Conservation (phyloP, 208 protist species). For the Tritrichomonas foetus region DNA sequence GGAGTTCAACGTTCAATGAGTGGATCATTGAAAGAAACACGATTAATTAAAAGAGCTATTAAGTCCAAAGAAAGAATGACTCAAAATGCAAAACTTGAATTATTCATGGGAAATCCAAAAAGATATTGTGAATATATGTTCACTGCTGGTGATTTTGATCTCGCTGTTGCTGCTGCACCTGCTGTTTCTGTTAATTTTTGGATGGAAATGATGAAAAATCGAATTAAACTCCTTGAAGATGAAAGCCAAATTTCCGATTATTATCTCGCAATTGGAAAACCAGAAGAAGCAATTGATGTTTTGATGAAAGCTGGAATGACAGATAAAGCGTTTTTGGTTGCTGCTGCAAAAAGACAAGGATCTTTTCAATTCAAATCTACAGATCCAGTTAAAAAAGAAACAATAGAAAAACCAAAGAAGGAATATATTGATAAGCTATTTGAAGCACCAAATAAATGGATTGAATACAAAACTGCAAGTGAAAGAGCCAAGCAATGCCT, state of each 20-base stretch:
- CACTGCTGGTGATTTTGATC: neutral
- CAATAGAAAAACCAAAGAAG: too few relatives aligned
- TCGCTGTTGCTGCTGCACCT: neutral
- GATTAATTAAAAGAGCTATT: neutral
- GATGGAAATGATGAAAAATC: neutral
- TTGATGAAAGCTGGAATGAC: neutral
- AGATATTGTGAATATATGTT: constrained; percentile 27
- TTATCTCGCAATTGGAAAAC: neutral
- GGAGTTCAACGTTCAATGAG: neutral
- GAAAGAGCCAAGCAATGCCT: too few relatives aligned
- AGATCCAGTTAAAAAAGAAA: too few relatives aligned
- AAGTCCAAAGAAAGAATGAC: neutral
- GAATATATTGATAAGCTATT: too few relatives aligned
- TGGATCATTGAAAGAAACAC: neutral
- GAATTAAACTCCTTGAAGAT: neutral
- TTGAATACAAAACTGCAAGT: too few relatives aligned
- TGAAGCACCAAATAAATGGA: too few relatives aligned
- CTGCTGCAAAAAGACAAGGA: neutral
- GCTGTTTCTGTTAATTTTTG: neutral
- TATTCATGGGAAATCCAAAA: neutral
- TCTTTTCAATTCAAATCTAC: too few relatives aligned
- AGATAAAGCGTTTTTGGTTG: neutral
- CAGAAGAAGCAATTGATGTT: neutral
- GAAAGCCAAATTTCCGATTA: neutral
- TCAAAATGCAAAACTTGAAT: neutral